Conservation (phyloP, 1,284 basidiomycete genomes). For the Rugiboletus extremiorientalis region DNA sequence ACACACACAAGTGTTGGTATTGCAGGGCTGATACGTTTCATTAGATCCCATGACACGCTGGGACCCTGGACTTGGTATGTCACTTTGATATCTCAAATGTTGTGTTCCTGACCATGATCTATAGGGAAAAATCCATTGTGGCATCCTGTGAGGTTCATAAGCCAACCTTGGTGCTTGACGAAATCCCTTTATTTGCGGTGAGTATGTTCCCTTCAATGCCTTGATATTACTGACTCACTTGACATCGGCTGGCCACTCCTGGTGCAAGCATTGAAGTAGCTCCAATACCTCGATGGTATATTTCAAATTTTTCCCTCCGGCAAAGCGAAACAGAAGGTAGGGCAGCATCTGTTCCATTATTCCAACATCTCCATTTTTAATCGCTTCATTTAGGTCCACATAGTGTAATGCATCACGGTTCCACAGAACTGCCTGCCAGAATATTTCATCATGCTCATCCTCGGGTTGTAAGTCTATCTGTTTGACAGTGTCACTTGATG, state of each 20-base stretch:
- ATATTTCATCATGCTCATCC: neutral
- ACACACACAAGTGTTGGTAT: neutral
- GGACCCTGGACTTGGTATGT: neutral
- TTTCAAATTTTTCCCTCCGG: neutral
- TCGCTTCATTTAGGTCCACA: neutral
- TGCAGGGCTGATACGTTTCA: neutral
- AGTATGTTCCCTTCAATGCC: no score
- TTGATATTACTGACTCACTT: no score
- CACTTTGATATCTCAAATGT: conserved; percentile 7
- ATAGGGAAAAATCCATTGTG: neutral
- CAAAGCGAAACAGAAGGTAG: neutral
- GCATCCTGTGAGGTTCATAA: neutral
- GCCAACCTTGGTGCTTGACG: no score
- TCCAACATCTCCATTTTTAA: conserved; percentile 1
- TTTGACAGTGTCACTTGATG: neutral
- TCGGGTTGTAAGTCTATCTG: neutral
- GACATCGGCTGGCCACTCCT: conserved; percentile 1
- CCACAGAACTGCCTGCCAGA: neutral
- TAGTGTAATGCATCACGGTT: neutral
- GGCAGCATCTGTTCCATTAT: conserved; percentile 6
- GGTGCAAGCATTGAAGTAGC: conserved; percentile 1
- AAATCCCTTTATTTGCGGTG: no score
- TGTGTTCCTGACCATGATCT: conserved; percentile 3
- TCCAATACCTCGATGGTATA: conserved; percentile 7
- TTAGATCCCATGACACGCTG: neutral